Evolutionary conservation across 2,329 filamentous ascomycete species (phyloP), one percentile per base, ranked within the genome.

Genomic region (Aspergillus nomiae): DNA sequence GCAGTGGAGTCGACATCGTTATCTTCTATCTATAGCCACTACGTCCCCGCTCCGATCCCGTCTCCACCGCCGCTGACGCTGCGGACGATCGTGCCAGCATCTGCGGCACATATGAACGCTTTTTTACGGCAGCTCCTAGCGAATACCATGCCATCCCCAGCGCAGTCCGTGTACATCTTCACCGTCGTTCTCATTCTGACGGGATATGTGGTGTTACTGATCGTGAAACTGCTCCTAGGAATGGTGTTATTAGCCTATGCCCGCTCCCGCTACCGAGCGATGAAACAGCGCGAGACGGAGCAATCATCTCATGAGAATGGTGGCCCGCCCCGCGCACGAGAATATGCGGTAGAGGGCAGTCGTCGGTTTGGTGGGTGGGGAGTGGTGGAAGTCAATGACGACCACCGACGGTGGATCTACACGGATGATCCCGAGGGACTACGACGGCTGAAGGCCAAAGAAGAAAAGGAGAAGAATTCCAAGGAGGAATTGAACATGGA

Each of bases 131-230:
- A 71, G 10, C 59, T 78, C 14, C 71, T 82, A 9, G 78, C 79
- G 30, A 77, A 80, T 16, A 71, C 78, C 16, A 80, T 81, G 55
- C 79, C 78, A 0, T 77, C 78, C 3, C 78, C 81, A 0, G 74
- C 75, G 4, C 71, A 77, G 24, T 79, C 76, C 0, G 74, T 80
- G 7, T 77, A 78, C 10, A 77, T 82, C 24, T 78, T 82, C 69
- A 96, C 94, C n/a, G 79, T 93, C 1, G 85, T 95, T 11, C 89
- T 98, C 69, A 92, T 97, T 75, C 86, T 97, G 45, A 89, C 94
- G 9, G 83, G 89, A 32, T 98, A 96, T 77, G 84, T 98, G 24
- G 87, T 96, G 9, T 85, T 98, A 2, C 85, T 99, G 6, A 90
- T 94, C 4, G 79, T 90, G 62, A 97, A 97, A 75, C 85, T 99